Base-by-base conservation (phyloP, 2,329 filamentous ascomycete genomes). In the Tolypocladium inflatum region DNA sequence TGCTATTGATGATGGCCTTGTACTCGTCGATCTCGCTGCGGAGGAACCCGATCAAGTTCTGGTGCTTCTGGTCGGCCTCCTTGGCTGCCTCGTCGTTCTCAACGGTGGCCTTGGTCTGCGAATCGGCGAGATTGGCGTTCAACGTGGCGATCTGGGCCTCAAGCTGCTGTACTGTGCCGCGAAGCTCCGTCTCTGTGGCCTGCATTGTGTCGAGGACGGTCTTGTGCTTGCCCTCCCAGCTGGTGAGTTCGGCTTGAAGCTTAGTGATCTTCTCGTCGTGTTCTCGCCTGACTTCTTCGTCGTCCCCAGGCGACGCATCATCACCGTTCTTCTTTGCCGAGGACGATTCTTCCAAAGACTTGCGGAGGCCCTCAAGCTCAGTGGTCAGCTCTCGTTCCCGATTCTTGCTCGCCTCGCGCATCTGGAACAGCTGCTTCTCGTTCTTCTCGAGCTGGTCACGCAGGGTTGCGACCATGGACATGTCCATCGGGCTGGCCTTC, bases 391-490 rank as follows among this genome's bases (percentile, higher is more conserved):
- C 86, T 68, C 84, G 81, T 73, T 97, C 93, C 35, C 90, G 85
- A 17, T 78, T 73, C n/a, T 81, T 79, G 63, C 97, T 86, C 0
- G 82, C 78, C 54, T 90, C 85, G 55, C 90, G 88, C 66, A 96
- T 80, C 56, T 84, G 78, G 59, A 81, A 81, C 61, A 97, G 86
- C 68, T 93, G 86, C 64, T 83, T 87, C 72, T 97, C 92, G 64
- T 88, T 95, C 71, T 91, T 86, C 68, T 92, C 84, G 6, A 99
- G 82, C 72, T 97, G 91, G 62, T 95, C 90, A 59, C 90, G 88
- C 76, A 99, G 84, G 19, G 87, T 88, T 5, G 90, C 88, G 38
- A 97, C 87, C 63, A 97, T 86, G 0, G 90, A 92, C 70, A 97
- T 95, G 68, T 99, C 94, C 68, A 96, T 87, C 9, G 91, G 89